Evolutionary conservation across 1,284 basidiomycete species (phyloP), one percentile per base, ranked within the genome.

Genomic region (Boletus sp.): DNA sequence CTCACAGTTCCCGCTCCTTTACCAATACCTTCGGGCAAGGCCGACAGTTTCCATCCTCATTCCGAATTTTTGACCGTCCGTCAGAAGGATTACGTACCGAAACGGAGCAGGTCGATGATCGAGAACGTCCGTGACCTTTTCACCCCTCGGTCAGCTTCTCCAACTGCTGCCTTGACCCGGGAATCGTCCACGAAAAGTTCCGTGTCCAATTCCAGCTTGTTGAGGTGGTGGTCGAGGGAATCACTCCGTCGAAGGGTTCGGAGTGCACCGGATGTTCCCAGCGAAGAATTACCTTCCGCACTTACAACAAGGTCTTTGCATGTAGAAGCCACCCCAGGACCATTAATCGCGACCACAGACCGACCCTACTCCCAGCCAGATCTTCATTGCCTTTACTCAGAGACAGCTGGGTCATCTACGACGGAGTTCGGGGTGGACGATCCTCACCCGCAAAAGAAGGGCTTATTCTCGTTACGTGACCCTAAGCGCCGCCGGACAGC

Each of bases 61-160:
- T 65, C 70, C 33, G 76, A 76, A 39, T 66, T 71, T 20, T 53
- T 71, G 22, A 57, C 61, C 20, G 58, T 61, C 24, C 64, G 59
- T 51, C 67, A 60, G 45, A 68, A 63, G n/a, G 62, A 66, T 20
- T 67, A 61, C 58, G 58, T 63, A 18, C 79, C 80, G 15, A 79
- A 80, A 63, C 76, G 80, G 41, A 74, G 79, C 46, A 76, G 71
- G 24, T 82, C 80, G 22, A 76, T 83, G 74, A 75, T 81, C 51
- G 77, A 78, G 64, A 81, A 80, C 58, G 77, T 82, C 49, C 70
- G 75, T 46, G 75, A 73, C 43, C 70, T 78, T 58, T 80, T 82
- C 56, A 67, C 70, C 59, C 68, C 73, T 49, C 68, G 68, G 3
- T 59, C 76, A 7, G 55, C 73, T 13, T 72, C 76, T 20, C 75